phyloP scores from a whole-genome alignment of 768 basidiomycete species.

The Mycena alexandri region DNA sequence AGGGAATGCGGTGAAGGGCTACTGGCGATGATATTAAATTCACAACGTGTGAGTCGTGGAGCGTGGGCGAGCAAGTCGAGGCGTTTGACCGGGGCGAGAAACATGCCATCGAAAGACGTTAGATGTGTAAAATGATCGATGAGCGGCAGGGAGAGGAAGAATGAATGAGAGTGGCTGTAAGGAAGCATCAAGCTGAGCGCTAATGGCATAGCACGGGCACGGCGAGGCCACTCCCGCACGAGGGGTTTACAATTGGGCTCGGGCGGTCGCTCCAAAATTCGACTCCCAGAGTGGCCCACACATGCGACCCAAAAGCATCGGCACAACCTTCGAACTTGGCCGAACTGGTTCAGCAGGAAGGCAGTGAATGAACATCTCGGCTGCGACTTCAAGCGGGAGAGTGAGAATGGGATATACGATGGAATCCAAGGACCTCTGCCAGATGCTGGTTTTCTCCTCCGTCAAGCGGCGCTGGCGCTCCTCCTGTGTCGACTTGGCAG shows the following conservation, averaged over 20 bases:
- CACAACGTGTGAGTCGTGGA: no score
- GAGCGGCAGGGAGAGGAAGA: neutral
- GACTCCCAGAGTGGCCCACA: slow-evolving; percentile 3
- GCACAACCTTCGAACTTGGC: neutral
- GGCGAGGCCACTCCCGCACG: slow-evolving; percentile 39
- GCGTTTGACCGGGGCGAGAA: neutral
- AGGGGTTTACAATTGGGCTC: no score
- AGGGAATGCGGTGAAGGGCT: no score
- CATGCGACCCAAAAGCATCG: slow-evolving; percentile 9
- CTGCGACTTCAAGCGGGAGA: slow-evolving; percentile 8
- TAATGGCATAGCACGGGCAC: no score
- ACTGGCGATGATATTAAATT: no score
- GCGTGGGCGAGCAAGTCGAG: neutral
- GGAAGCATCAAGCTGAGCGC: slow-evolving; percentile 1
- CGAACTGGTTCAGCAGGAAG: neutral
- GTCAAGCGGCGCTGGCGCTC: slow-evolving; percentile 8
- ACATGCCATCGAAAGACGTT: neutral
- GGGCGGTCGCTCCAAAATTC: neutral
- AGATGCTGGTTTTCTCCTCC: neutral
- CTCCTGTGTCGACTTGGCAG: neutral
- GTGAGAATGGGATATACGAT: slow-evolving; percentile 12
- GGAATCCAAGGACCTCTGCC: neutral
- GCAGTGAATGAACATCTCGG: slow-evolving; percentile 21
- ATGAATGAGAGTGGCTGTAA: neutral
- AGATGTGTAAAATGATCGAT: neutral